Evolutionary conservation across 768 basidiomycete genomes (phyloP).

Genomic region (Crassisporium funariophilum): DNA sequence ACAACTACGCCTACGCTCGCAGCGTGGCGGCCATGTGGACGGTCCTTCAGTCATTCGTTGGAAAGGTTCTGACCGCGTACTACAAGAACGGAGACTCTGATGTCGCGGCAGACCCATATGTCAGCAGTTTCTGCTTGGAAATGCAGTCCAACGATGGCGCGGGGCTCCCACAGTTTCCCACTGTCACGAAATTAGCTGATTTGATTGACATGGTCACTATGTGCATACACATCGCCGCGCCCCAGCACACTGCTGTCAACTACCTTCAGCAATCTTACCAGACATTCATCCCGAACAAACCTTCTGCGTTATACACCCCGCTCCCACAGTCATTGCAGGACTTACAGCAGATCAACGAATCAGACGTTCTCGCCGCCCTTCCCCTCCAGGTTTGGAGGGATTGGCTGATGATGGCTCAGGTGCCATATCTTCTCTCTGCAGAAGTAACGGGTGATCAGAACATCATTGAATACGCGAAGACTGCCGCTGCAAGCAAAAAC

Average conservation of each 20-base stretch:
- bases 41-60: conserved; percentile 27
- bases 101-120: conserved; percentile 21
- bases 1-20: conserved; percentile 32
- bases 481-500: not conserved
- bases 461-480: conserved; percentile 26
- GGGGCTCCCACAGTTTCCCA: conserved; percentile 26
- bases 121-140: conserved; percentile 24
- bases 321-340: conserved; percentile 23
- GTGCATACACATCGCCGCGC: conserved; percentile 34
- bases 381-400: conserved; percentile 23
- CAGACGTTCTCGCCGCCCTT: conserved; percentile 22
- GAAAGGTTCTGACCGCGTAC: conserved; percentile 14
- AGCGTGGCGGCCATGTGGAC: conserved; percentile 27
- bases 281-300: conserved; percentile 34
- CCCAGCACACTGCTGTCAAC: conserved; percentile 36
- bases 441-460: conserved; percentile 24
- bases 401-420: conserved; percentile 32
- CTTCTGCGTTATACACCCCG: conserved; percentile 25
- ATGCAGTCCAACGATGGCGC: conserved; percentile 24
- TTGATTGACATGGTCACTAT: conserved; percentile 32
- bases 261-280: conserved; percentile 37
- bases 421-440: conserved; percentile 30
- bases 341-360: conserved; percentile 21
- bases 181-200: conserved; percentile 24
- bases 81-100: conserved; percentile 22